Evolutionary conservation across 192 early-diverging fungal species (phyloP).

Genomic region (Powellomyces hirtus): DNA sequence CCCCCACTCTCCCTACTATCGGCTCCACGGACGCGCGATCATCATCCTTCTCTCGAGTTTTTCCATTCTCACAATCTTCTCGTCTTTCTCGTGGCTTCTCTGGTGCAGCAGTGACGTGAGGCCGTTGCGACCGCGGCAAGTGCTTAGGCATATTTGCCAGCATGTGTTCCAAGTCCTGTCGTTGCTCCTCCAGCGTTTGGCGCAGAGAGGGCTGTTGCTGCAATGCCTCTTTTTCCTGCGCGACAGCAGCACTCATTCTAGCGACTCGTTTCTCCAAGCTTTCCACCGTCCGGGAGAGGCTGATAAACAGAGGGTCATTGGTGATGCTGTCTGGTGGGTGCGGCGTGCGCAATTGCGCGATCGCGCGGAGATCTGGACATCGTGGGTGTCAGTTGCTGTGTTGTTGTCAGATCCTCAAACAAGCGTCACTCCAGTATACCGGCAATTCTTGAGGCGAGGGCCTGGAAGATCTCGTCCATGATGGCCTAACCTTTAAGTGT

Average conservation of each 20-base stretch:
- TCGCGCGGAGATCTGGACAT: not conserved
- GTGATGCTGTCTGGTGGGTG: slow-evolving; percentile 1
- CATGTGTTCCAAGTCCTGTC: slow-evolving; percentile 18
- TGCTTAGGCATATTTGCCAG: slow-evolving; percentile 14
- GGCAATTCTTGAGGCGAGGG: too few species aligned
- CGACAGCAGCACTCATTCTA: not conserved
- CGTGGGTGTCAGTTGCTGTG: too few species aligned
- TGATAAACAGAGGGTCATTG: not conserved
- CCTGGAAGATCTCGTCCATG: too few species aligned
- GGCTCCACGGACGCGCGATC: too few species aligned
- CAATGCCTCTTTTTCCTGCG: not conserved
- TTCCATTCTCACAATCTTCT: too few species aligned
- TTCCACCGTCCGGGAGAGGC: not conserved
- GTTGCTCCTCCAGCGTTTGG: not conserved
- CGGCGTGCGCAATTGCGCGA: slow-evolving; percentile 1
- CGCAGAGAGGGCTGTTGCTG: not conserved
- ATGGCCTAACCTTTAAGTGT: too few species aligned
- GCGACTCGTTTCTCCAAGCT: slow-evolving; percentile 2
- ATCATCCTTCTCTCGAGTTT: too few species aligned
- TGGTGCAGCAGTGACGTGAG: too few species aligned
- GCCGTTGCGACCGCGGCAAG: not conserved
- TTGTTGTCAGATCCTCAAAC: too few species aligned
- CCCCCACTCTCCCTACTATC: too few species aligned
- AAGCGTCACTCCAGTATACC: too few species aligned
- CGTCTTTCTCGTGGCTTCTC: too few species aligned